These are phyloP conservation scores for Raphanus sativus DNA, from an alignment of 345 rosid genomes.

Conservation along the genomic window DNA sequence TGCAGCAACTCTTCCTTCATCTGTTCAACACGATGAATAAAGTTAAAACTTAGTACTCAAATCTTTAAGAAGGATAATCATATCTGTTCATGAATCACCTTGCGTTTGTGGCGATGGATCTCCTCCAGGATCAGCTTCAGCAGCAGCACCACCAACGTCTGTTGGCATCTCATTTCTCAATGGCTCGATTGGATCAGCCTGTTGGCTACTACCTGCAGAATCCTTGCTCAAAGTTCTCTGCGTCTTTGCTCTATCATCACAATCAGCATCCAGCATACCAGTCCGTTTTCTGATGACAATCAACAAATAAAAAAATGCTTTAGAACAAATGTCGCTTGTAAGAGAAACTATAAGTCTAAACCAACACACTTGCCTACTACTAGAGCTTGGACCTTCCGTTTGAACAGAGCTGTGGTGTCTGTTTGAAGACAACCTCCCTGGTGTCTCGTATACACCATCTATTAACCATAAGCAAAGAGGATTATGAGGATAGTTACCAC, in stretches of 20 bases:
- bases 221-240: constrained; percentile 22
- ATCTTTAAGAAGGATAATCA: constrained; percentile 1
- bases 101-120: constrained; percentile 10
- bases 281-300: constrained; percentile 8
- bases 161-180: constrained; percentile 24
- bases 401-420: constrained; percentile 45
- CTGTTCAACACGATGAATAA: constrained; percentile 16
- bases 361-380: not conserved
- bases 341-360: not conserved
- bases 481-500: not conserved
- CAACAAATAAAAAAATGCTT: not conserved
- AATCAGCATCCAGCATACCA: not conserved
- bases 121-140: constrained; percentile 25
- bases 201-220: constrained; percentile 21
- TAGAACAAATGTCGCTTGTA: not conserved
- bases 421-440: constrained; percentile 67
- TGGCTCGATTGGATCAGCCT: constrained; percentile 10
- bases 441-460: constrained; percentile 50
- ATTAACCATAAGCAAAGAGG: constrained; percentile 16
- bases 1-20: not conserved
- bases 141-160: not conserved
- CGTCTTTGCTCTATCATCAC: constrained; percentile 9
- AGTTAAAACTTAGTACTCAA: constrained; percentile 3
- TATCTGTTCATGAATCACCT: constrained; percentile 12
- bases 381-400: constrained; percentile 16